Base-by-base conservation (phyloP, 768 basidiomycete genomes). In the Cytidiella melzeri region DNA sequence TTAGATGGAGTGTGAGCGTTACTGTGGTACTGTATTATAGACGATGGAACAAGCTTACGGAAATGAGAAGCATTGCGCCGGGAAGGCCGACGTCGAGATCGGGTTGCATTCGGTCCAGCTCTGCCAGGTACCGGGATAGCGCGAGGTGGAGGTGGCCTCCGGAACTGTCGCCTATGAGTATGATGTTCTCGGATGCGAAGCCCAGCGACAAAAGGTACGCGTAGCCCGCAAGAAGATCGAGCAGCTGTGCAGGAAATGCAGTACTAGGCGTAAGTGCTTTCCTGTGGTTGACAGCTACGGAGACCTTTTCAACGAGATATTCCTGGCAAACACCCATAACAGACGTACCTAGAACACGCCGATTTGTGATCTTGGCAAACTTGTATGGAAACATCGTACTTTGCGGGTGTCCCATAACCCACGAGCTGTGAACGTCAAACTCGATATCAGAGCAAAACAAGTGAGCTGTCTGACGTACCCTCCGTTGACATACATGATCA, bases 131-230 rank as follows among this genome's bases (percentile, higher is more conserved):
- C 2, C 69, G 67, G 4, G 64, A 56, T 25, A 76, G 59, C 36
- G 67, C 64, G n/a, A 72, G 50, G 0, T 70, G 72, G 19, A 81
- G 65, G 51, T 76, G 70, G 0, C 71, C 80, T 0, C 81, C 81
- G 0, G 81, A 77, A 2, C 76, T 79, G 44, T 81, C 79, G 10
- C 79, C 81, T 10, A 62, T 57, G 5, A 81, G 43, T 48, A 77
- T 64, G 50, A 82, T 71, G 49, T 75, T 67, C 15, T 50, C 27
- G 1, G 77, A 68, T 4, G 51, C 45, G 58, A 34, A 75, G 0
- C 70, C 69, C 30, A 74, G 57, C 7, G 53, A 55, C 27, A 76
- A 62, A 21, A 82, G 73, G 63, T 80, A 76, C 4, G 66, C 44
- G 53, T 76, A 80, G 1, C 74, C 77, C 0, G 76, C 70, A 4